These are phyloP conservation scores for Carex kokanica DNA, from an alignment of 176 grass and related monocot genomes.

Conservation along the genomic window DNA sequence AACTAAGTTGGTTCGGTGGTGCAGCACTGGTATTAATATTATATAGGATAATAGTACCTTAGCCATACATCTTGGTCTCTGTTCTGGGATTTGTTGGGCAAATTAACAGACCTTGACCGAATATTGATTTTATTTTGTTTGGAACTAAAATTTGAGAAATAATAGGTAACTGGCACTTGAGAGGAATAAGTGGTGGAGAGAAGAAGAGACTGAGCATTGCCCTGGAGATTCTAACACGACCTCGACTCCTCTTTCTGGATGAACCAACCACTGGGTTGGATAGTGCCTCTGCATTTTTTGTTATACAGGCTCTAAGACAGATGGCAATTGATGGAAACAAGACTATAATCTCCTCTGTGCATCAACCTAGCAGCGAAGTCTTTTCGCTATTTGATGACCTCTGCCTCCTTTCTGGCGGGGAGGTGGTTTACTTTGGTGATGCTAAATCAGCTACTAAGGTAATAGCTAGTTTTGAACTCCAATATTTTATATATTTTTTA, in stretches of 20 bases:
- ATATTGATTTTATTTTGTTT: neutral
- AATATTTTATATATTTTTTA: neutral
- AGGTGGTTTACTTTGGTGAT: slow-evolving; percentile 77
- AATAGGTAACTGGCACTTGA: slow-evolving; percentile 68
- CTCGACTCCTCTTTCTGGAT: slow-evolving; percentile 65
- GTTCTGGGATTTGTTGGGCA: neutral
- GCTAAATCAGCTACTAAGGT: slow-evolving; percentile 82
- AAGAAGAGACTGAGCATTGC: slow-evolving; percentile 91
- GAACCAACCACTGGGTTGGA: slow-evolving; percentile 73
- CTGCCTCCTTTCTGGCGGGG: slow-evolving; percentile 80
- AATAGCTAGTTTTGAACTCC: neutral
- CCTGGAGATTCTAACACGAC: slow-evolving; percentile 84
- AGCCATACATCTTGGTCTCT: neutral
- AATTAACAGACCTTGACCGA: slow-evolving; percentile 7
- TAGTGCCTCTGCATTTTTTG: slow-evolving; percentile 86
- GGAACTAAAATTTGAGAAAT: neutral
- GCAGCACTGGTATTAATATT: neutral
- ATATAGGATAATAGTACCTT: neutral
- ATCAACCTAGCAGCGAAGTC: slow-evolving; percentile 96
- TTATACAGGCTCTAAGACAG: slow-evolving; percentile 75
- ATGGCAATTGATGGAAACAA: slow-evolving; percentile 72
- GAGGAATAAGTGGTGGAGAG: slow-evolving; percentile 94
- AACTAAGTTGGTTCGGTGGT: neutral
- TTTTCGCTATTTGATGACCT: slow-evolving; percentile 84
- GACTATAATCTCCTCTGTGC: slow-evolving; percentile 76